These are phyloP conservation scores for Leishmania turanica DNA, from an alignment of 208 protist species.

Conservation along the genomic window DNA sequence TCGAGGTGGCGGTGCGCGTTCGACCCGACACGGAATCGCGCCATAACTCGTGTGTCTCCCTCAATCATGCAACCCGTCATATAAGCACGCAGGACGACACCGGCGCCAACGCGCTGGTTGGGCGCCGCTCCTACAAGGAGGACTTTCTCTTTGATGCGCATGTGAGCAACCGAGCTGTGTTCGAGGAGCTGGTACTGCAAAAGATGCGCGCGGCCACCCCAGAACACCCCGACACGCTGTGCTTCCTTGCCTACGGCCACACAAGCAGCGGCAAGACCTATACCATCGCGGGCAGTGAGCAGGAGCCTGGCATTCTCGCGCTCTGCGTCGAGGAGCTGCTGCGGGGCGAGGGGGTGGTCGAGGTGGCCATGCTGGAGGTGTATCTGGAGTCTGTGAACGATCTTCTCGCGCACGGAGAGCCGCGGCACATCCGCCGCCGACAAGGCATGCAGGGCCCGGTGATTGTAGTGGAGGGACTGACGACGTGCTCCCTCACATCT, in stretches of 20 bases:
- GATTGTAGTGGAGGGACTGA: constrained; percentile 79
- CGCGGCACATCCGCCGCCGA: constrained; percentile 53
- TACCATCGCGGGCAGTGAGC: constrained; percentile 69
- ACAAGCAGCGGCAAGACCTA: constrained; percentile 91
- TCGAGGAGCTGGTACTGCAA: constrained; percentile 55
- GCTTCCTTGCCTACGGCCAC: constrained; percentile 90
- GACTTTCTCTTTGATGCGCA: constrained; percentile 48
- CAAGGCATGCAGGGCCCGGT: constrained; percentile 31
- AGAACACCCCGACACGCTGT: constrained; percentile 77
- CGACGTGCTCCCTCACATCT: constrained; percentile 59
- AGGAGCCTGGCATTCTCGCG: constrained; percentile 73
- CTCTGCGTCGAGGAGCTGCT: constrained; percentile 74
- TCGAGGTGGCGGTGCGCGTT: constrained; percentile 74
- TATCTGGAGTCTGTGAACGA: constrained; percentile 86
- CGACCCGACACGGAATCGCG: constrained; percentile 32
- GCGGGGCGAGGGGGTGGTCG: constrained; percentile 68
- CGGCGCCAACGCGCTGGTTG: constrained; percentile 10
- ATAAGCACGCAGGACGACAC: constrained; percentile 31
- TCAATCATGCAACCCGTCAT: constrained; percentile 21
- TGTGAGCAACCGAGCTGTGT: constrained; percentile 64
- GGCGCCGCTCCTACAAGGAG: constrained; percentile 32
- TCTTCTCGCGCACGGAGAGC: constrained; percentile 65
- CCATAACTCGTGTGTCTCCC: constrained; percentile 39
- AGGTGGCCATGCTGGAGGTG: constrained; percentile 88
- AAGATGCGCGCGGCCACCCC: constrained; percentile 58